Base-by-base conservation (phyloP, 768 basidiomycete genomes). In the Suillus bovinus region DNA sequence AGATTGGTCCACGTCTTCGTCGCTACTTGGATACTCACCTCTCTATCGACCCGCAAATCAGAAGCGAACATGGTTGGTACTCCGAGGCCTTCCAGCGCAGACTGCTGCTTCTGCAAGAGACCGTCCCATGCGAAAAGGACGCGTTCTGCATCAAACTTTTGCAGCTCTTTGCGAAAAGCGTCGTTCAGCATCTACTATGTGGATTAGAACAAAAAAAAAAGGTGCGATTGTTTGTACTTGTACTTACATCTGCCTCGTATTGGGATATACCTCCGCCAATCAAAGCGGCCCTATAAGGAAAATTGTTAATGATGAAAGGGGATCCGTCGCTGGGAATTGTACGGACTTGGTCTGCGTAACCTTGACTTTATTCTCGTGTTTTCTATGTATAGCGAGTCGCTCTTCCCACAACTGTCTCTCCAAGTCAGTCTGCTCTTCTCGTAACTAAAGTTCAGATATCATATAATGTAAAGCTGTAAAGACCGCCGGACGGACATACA, bases 71-170 rank as follows among this genome's bases (percentile, higher is more conserved):
- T 93, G 3, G 84, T 80, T 17, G 93, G 93, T 16, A 94, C 83
- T 44, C 81, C 78, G 50, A 88, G 76, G 34, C 79, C 71, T 66
- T 86, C 84, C 54, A 94, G 77, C 17, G 82, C 76, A 0, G 76
- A 70, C 73, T 94, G 92, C 71, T 94, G 93, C 67, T 83, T 85
- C 56, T 83, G 76, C 22, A 88, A 72, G n/a, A 94, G 79, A 22
- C 82, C 84, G 68, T 91, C 91, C 90, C 91, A 94, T 10, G 90
- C 88, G 3, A 85, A 79, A 7, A 93, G 72, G 11, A 80, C 88
- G 41, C 88, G 81, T 57, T 91, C 86, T n/a, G 68, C 68, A 69
- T 93, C 92, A 69, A 93, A 93, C 64, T 80, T 83, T 42, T 72
- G 76, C 41, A 93, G 71, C 63, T 92, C 91, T 66, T 79, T 84